Evolutionary conservation across 257 asterid species (phyloP).

Genomic region (Nicotiana benthamiana): DNA sequence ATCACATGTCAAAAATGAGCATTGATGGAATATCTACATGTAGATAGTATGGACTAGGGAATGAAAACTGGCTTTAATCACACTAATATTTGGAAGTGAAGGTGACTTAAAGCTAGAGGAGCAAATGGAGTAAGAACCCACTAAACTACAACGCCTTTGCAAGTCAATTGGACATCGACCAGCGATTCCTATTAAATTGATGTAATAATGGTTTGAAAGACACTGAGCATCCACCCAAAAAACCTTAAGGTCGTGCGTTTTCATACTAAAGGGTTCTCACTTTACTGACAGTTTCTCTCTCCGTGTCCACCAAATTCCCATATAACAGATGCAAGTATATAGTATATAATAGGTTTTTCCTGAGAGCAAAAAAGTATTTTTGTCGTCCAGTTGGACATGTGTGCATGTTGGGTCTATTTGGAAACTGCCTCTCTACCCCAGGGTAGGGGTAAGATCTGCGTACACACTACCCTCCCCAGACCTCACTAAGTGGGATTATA

Average conservation of each 20-base stretch:
- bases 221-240: not conserved
- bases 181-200: not conserved
- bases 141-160: not conserved
- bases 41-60: not conserved
- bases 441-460: too few relatives aligned
- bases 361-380: not conserved
- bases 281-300: not conserved
- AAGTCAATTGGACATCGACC: not conserved
- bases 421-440: too few relatives aligned
- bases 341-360: not conserved
- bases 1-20: not conserved
- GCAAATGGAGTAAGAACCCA: not conserved
- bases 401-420: too few relatives aligned
- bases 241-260: not conserved
- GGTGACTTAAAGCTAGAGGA: not conserved
- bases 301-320: not conserved
- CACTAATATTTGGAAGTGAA: not conserved
- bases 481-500: too few relatives aligned
- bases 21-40: not conserved
- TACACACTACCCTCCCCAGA: too few relatives aligned
- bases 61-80: not conserved
- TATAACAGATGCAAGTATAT: not conserved
- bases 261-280: not conserved
- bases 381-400: not conserved
- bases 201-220: not conserved